Conservation (phyloP, 2,329 filamentous ascomycete genomes). For the Arthrocladium fulminans region DNA sequence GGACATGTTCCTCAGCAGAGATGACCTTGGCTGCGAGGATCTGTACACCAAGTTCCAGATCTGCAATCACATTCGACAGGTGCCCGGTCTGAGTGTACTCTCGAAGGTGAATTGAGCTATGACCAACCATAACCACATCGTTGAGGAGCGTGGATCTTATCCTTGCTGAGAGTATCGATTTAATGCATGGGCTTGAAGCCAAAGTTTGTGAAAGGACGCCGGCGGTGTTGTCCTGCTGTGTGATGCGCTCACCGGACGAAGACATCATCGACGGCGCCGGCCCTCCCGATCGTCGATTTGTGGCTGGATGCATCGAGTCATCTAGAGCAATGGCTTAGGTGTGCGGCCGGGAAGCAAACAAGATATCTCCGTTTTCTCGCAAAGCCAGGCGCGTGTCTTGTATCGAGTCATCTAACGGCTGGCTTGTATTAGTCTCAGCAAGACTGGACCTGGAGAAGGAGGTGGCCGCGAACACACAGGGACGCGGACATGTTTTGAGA, state of each 20-base stretch:
- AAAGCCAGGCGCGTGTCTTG: not conserved
- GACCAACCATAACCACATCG: constrained; percentile 79
- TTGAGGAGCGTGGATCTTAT: constrained; percentile 62
- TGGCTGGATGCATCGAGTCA: not conserved
- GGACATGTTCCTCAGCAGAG: constrained; percentile 44
- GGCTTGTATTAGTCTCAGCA: not conserved
- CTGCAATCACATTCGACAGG: constrained; percentile 65
- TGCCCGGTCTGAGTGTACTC: constrained; percentile 58
- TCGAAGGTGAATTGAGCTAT: constrained; percentile 71
- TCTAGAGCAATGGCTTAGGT: not conserved
- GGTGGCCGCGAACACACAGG: not conserved
- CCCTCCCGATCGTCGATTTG: not conserved
- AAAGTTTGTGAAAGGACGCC: constrained; percentile 74
- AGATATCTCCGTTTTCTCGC: not conserved
- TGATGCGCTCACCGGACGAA: not conserved
- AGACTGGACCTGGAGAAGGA: not conserved
- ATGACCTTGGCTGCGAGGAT: constrained; percentile 75
- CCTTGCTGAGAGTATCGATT: constrained; percentile 70
- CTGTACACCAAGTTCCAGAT: constrained; percentile 65
- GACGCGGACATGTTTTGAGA: not conserved
- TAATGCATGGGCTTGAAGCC: constrained; percentile 63
- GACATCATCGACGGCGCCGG: not conserved
- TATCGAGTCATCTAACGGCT: not conserved
- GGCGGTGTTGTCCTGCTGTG: constrained; percentile 23
- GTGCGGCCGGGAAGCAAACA: not conserved